phyloP scores from a whole-genome alignment of 192 early-diverging fungal species.

The Oehlia diaphana region DNA sequence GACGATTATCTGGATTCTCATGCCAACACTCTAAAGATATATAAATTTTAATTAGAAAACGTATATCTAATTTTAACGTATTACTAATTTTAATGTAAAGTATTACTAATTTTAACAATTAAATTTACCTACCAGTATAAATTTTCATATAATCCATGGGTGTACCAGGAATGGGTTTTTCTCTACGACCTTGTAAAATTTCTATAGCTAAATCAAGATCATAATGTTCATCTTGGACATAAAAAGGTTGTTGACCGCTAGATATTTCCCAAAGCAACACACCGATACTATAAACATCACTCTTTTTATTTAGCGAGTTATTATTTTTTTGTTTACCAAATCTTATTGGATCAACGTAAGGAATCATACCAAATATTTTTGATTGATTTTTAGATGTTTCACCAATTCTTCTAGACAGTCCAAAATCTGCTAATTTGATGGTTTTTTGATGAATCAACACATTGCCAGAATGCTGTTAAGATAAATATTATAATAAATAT shows the following conservation, averaged over 20 bases:
- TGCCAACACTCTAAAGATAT: not conserved
- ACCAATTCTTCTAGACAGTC: no score
- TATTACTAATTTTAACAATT: no score
- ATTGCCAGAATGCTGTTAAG: no score
- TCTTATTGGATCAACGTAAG: not conserved
- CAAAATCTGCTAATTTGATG: no score
- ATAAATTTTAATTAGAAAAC: not conserved
- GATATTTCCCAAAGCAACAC: not conserved
- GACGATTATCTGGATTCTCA: not conserved
- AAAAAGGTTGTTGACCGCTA: not conserved
- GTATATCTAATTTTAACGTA: no score
- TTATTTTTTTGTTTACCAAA: not conserved
- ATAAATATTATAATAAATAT: no score
- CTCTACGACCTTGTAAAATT: not conserved
- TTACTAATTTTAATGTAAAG: no score
- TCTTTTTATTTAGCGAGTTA: not conserved
- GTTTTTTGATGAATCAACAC: no score
- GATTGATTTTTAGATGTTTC: no score
- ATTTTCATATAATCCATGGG: not conserved
- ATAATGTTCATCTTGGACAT: not conserved
- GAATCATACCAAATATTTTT: not conserved
- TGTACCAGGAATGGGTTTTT: not conserved
- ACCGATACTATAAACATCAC: not conserved
- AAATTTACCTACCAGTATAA: not conserved
- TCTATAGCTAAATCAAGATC: not conserved